phyloP scores from a whole-genome alignment of 228 moss, liverwort and hornwort species.

The Sphagnum magellanicum region DNA sequence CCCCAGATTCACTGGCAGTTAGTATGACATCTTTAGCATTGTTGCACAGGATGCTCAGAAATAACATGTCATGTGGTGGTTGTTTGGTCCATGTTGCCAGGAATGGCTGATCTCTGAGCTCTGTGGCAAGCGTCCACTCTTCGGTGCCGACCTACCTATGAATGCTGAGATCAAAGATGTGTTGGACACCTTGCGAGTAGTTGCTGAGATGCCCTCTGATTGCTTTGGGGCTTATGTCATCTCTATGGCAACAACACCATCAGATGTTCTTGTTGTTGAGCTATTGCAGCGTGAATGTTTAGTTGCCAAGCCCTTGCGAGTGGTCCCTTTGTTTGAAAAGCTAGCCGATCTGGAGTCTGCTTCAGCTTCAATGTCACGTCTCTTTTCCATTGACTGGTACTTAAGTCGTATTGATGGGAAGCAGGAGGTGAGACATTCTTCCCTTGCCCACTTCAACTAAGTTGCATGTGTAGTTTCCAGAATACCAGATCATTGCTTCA shows the following conservation, averaged over 20 bases:
- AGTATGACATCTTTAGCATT: too few species aligned
- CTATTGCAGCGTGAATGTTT: conserved; percentile 61
- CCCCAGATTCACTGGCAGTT: neutral
- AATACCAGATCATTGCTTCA: neutral
- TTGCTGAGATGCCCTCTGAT: conserved; percentile 56
- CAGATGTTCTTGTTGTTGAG: conserved; percentile 60
- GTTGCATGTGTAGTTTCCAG: too few species aligned
- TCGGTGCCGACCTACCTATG: conserved; percentile 59
- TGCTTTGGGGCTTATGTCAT: conserved; percentile 67
- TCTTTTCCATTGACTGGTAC: conserved; percentile 67
- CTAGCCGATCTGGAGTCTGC: conserved; percentile 59
- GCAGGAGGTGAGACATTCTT: conserved; percentile 34
- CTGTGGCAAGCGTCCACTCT: conserved; percentile 49
- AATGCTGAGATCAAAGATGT: conserved; percentile 58
- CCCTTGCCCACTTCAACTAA: neutral
- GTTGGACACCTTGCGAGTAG: conserved; percentile 47
- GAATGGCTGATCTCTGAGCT: conserved; percentile 62
- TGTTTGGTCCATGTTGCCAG: conserved; percentile 6
- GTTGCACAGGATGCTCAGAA: neutral
- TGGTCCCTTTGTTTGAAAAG: conserved; percentile 66
- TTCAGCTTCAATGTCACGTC: conserved; percentile 51
- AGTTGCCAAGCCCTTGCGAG: conserved; percentile 41
- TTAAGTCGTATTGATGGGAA: conserved; percentile 50
- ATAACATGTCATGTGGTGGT: neutral
- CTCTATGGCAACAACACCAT: conserved; percentile 63